phyloP scores from a whole-genome alignment of 192 early-diverging fungal species.

The Podila horticola region DNA sequence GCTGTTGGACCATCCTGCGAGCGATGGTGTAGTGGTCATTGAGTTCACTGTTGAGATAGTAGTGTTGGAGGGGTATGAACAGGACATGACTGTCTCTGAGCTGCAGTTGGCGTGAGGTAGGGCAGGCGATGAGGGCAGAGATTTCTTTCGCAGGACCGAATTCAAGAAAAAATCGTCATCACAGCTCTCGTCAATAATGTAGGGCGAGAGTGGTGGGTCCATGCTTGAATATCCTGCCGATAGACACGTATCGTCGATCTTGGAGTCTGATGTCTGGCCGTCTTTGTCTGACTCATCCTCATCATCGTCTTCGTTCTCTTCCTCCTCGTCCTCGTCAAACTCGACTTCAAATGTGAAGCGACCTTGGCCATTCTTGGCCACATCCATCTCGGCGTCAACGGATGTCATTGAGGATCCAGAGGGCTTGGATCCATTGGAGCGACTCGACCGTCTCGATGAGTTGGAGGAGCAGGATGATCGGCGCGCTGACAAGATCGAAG shows the following conservation, averaged over 20 bases:
- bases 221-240: not conserved
- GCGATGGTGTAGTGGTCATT: constrained; percentile 7
- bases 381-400: not conserved
- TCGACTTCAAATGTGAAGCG: constrained; percentile 10
- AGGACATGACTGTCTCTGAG: constrained; percentile 8
- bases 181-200: constrained; percentile 43
- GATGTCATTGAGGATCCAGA: constrained; percentile 3
- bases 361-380: not conserved
- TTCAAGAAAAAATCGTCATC: constrained; percentile 48
- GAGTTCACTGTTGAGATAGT: constrained; percentile 17
- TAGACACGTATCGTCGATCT: too few relatives aligned
- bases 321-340: constrained; percentile 1
- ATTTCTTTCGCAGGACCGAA: constrained; percentile 39
- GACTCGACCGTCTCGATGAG: constrained; percentile 13
- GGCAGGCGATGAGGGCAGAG: not conserved
- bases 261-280: not conserved
- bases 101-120: not conserved
- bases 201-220: constrained; percentile 25
- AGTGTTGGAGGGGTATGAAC: constrained; percentile 15
- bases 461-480: constrained; percentile 19
- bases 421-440: constrained; percentile 11
- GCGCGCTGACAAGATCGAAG: not conserved
- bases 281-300: not conserved
- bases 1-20: constrained; percentile 20
- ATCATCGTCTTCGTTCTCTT: constrained; percentile 3